Percentiles rank a stretch among this genome's conserved stretches.
Conservation (phyloP, 805 yeast genomes). For the Schwanniomyces vanrijiae region DNA sequence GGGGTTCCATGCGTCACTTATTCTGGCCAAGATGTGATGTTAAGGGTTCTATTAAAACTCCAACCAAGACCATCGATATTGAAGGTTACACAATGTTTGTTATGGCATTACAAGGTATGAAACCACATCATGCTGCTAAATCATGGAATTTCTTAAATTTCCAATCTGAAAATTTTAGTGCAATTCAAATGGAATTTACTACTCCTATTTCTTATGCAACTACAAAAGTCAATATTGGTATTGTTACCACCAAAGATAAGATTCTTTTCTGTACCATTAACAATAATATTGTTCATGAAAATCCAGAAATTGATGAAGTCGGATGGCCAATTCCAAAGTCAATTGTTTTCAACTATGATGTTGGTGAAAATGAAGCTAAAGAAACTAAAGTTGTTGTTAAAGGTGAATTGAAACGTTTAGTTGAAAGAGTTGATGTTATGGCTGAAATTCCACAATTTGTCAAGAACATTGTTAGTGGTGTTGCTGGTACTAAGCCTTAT, state of each 20-base stretch:
- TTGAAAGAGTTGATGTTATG: constrained; percentile 97
- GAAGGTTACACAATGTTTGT: constrained; percentile 75
- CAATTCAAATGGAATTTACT: constrained; percentile 90
- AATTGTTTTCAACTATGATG: constrained; percentile 55
- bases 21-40: constrained; percentile 93
- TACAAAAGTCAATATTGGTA: constrained; percentile 78
- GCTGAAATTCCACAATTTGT: constrained; percentile 94
- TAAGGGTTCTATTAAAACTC: constrained; percentile 59
- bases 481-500: constrained; percentile 95
- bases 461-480: constrained; percentile 88
- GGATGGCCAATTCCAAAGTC: constrained; percentile 89
- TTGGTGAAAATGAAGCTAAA: constrained; percentile 42
- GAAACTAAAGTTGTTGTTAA: constrained; percentile 47
- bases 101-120: constrained; percentile 98
- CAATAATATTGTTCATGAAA: constrained; percentile 61
- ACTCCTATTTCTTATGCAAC: constrained; percentile 89
- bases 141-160: constrained; percentile 92
- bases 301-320: constrained; percentile 62
- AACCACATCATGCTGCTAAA: constrained; percentile 98
- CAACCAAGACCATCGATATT: constrained; percentile 31
- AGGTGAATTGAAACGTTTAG: constrained; percentile 62
- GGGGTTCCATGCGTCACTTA: constrained; percentile 96
- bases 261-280: constrained; percentile 63
- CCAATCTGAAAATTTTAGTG: constrained; percentile 73
- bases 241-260: constrained; percentile 63